These are phyloP conservation scores for Fremontodendron californicum DNA, from an alignment of 345 rosid genomes.

Conservation along the genomic window DNA sequence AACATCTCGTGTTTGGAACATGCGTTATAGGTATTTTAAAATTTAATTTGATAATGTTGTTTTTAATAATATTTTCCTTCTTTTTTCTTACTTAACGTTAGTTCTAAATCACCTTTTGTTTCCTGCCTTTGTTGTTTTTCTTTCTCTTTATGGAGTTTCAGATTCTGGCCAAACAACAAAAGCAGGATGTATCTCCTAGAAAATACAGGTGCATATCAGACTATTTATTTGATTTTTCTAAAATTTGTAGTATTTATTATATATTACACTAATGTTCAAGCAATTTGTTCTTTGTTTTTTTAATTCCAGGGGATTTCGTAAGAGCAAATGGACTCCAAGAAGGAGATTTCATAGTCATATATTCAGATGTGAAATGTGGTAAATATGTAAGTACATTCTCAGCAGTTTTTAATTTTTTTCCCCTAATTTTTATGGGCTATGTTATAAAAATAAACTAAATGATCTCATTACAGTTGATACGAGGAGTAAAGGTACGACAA, in stretches of 20 bases:
- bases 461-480: slow-evolving; percentile 51
- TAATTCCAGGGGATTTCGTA: slow-evolving; percentile 75
- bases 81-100: not conserved
- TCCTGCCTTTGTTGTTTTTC: not conserved
- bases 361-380: slow-evolving; percentile 88
- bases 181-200: slow-evolving; percentile 99
- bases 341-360: slow-evolving; percentile 98
- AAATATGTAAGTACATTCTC: slow-evolving; percentile 61
- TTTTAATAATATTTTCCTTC: not conserved
- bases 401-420: not conserved
- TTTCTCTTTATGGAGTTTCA: slow-evolving; percentile 42
- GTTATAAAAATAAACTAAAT: not conserved
- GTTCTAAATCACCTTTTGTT: slow-evolving; percentile 23
- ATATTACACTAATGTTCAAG: not conserved
- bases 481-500: slow-evolving; percentile 97
- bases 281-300: not conserved
- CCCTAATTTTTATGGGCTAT: not conserved
- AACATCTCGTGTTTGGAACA: slow-evolving; percentile 95
- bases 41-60: not conserved
- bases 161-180: slow-evolving; percentile 99
- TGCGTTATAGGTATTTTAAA: slow-evolving; percentile 72
- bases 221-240: not conserved
- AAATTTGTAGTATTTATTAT: not conserved
- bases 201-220: slow-evolving; percentile 60
- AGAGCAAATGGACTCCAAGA: slow-evolving; percentile 92